Conservation (phyloP, 1,139 yeast species). For the Yamadazyma diospyri region DNA sequence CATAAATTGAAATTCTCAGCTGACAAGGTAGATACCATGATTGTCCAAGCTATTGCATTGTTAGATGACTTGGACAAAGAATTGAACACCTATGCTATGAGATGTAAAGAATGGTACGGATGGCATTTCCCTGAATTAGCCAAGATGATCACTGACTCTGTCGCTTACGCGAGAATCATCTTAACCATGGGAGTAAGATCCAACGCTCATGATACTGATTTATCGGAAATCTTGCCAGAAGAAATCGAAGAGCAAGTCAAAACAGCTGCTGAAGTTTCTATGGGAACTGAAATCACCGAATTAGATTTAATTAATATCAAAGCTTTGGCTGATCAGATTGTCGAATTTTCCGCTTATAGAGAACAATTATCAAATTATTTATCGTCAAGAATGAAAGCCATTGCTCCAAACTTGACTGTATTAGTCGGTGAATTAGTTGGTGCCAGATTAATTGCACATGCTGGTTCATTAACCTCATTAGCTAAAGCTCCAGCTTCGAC, state of each 20-base stretch:
- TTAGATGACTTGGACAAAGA: slow-evolving; percentile 97
- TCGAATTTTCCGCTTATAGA: slow-evolving; percentile 89
- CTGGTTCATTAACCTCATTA: slow-evolving; percentile 93
- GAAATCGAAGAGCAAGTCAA: slow-evolving; percentile 80
- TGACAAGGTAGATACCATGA: slow-evolving; percentile 97
- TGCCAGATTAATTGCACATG: slow-evolving; percentile 96
- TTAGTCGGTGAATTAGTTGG: slow-evolving; percentile 98
- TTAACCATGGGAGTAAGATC: slow-evolving; percentile 93
- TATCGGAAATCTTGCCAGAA: slow-evolving; percentile 90
- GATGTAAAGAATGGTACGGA: slow-evolving; percentile 99
- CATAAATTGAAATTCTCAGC: slow-evolving; percentile 96
- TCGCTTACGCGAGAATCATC: slow-evolving; percentile 89
- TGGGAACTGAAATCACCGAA: slow-evolving; percentile 98
- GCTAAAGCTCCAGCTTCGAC: slow-evolving; percentile 99
- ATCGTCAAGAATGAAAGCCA: slow-evolving; percentile 93
- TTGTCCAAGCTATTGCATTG: slow-evolving; percentile 96
- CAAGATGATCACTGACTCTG: slow-evolving; percentile 90
- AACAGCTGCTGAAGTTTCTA: slow-evolving; percentile 90
- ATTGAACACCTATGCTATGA: slow-evolving; percentile 95
- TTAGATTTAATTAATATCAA: slow-evolving; percentile 87
- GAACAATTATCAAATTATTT: slow-evolving; percentile 82
- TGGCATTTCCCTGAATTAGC: slow-evolving; percentile 99
- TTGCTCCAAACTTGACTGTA: slow-evolving; percentile 96
- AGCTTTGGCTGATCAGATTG: slow-evolving; percentile 92
- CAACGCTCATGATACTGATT: slow-evolving; percentile 84